Evolutionary conservation across 345 rosid genomes (phyloP).

Genomic region (Trapa bicornis): DNA sequence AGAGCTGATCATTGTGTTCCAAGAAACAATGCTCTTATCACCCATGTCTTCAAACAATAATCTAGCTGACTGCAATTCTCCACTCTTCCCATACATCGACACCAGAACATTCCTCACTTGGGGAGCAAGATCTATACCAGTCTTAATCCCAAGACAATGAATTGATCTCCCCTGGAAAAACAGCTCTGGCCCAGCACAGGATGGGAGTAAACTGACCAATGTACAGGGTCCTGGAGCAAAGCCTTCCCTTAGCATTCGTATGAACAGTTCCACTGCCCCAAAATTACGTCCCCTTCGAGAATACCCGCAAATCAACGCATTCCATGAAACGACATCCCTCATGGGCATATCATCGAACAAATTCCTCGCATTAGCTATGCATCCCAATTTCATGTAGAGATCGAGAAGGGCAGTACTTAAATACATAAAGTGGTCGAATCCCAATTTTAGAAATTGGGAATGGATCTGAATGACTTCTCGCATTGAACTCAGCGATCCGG

Average conservation of each 20-base stretch:
- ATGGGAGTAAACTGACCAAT: slow-evolving; percentile 49
- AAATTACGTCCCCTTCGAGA: slow-evolving; percentile 41
- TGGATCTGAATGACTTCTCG: slow-evolving; percentile 35
- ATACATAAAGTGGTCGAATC: slow-evolving; percentile 35
- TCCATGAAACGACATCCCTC: slow-evolving; percentile 68
- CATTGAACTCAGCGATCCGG: slow-evolving; percentile 1
- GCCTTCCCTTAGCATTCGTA: slow-evolving; percentile 47
- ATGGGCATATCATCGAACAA: slow-evolving; percentile 56
- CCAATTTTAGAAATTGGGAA: slow-evolving; percentile 43
- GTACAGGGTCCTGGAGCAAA: slow-evolving; percentile 39
- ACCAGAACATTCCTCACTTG: slow-evolving; percentile 44
- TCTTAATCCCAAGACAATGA: slow-evolving; percentile 46
- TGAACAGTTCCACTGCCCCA: slow-evolving; percentile 33
- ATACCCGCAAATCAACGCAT: slow-evolving; percentile 64
- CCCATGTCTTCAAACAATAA: slow-evolving; percentile 37
- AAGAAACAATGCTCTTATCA: slow-evolving; percentile 49
- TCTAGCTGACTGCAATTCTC: slow-evolving; percentile 42
- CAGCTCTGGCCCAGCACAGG: slow-evolving; percentile 38
- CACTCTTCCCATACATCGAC: slow-evolving; percentile 54
- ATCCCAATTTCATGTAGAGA: slow-evolving; percentile 32
- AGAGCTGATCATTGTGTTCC: slow-evolving; percentile 74
- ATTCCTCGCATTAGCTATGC: slow-evolving; percentile 20
- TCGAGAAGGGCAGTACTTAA: slow-evolving; percentile 47
- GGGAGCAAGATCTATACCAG: slow-evolving; percentile 41
- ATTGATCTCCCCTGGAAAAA: slow-evolving; percentile 47